Conservation (phyloP, 495 filamentous ascomycete species). For the Aspergillus nidulans region DNA sequence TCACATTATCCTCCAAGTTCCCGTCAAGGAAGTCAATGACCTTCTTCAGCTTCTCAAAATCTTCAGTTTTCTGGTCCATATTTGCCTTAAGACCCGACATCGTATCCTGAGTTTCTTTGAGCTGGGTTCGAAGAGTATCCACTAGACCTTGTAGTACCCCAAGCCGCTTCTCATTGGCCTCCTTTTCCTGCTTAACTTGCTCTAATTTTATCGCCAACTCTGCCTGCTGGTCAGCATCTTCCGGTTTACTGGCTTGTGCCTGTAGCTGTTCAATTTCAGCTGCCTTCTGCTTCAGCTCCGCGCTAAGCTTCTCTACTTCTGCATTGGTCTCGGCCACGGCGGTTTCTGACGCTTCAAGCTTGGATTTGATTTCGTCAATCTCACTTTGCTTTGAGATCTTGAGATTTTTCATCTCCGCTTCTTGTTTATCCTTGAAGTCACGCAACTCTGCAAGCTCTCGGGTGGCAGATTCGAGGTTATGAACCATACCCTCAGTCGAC, state of each 20-base stretch:
- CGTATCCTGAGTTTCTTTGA: slow-evolving; percentile 46
- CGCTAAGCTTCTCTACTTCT: slow-evolving; percentile 50
- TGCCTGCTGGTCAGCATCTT: slow-evolving; percentile 41
- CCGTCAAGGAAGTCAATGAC: slow-evolving; percentile 38
- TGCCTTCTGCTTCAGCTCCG: slow-evolving; percentile 51
- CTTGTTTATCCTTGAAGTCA: slow-evolving; percentile 53
- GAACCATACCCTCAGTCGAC: slow-evolving; percentile 59
- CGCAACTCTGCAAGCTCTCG: slow-evolving; percentile 54
- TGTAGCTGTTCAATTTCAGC: slow-evolving; percentile 48
- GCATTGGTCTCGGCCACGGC: slow-evolving; percentile 41
- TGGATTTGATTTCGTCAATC: slow-evolving; percentile 38
- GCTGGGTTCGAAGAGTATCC: slow-evolving; percentile 45
- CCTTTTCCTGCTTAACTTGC: slow-evolving; percentile 35
- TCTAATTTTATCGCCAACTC: slow-evolving; percentile 32
- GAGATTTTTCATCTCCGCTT: slow-evolving; percentile 39
- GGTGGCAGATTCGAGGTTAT: slow-evolving; percentile 56
- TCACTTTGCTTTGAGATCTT: slow-evolving; percentile 31
- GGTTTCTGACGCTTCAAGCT: slow-evolving; percentile 39
- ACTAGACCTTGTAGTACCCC: slow-evolving; percentile 51
- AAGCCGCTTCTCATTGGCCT: slow-evolving; percentile 47
- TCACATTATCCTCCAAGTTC: slow-evolving; percentile 28
- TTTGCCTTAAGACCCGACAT: slow-evolving; percentile 40
- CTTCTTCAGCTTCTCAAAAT: slow-evolving; percentile 25
- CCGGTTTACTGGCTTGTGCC: slow-evolving; percentile 31
- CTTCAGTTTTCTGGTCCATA: slow-evolving; percentile 31